Evolutionary conservation across 1,284 basidiomycete genomes (phyloP), one percentile per base, ranked within the genome.

Genomic region (Cutaneotrichosporon sp.): DNA sequence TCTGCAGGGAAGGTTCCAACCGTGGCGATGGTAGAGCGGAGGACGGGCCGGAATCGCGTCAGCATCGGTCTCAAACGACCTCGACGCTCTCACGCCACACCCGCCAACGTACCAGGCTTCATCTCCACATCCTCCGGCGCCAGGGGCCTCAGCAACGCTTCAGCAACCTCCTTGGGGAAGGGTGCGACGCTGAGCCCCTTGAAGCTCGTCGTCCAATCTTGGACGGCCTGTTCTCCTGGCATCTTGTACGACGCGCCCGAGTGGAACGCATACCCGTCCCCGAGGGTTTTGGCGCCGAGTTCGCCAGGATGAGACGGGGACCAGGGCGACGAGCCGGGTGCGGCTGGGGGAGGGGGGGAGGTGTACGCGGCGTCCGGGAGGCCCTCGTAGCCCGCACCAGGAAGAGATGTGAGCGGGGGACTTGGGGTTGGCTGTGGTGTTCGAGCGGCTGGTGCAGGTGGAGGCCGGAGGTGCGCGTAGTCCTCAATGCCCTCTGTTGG

Each of bases 151-250:
- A 88, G 78, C 24, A 97, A 75, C 2, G 88, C 72, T 1, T 89
- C 83, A 0, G 87, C 80, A 45, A 83, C 80, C 53, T 96, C 87
- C 60, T 81, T 83, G 4, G 83, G 68, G 72, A 97, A 97, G 1
- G 92, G 85, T 67, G 84, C 78, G 3, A 79, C 75, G 8, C 87
- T 88, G 35, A 97, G 77, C 0, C 94, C 94, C 52, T 83, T 78
- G 70, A 92, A 97, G 64, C 85, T 88, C 61, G 82, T 87, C 1
- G 86, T 87, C 94, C 94, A 97, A 71, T 96, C 90, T 19, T 46
- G 37, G 0, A 29, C 43, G 11, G 43, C 35, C 38, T 43, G 16
- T 26, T 49, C 48, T 24, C 49, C 48, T 3, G 44, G 47, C 7
- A 46, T n/a, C n/a, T n/a, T n/a, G n/a, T n/a, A n/a, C n/a, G n/a